These are phyloP conservation scores for Solanum hybrid DNA, from an alignment of 305 asterid species.

Conservation along the genomic window DNA sequence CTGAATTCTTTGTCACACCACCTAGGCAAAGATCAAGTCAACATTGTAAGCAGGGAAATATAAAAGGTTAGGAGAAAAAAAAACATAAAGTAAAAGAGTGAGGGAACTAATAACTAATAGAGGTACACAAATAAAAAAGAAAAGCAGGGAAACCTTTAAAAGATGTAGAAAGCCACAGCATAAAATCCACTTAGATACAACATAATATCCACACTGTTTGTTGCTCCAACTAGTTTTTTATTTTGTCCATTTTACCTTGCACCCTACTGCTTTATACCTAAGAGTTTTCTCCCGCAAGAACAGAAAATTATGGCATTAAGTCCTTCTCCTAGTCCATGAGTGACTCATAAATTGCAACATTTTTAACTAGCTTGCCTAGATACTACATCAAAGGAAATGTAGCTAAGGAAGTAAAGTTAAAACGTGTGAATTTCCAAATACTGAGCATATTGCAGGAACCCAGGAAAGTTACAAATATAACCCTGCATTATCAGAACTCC, in stretches of 20 bases:
- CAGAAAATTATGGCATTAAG: neutral
- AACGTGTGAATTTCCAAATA: neutral
- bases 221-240: neutral
- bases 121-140: neutral
- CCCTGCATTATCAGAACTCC: neutral
- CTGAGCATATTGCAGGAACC: neutral
- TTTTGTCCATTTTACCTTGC: neutral
- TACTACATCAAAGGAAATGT: neutral
- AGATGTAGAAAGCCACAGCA: neutral
- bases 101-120: neutral
- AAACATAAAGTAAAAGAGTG: neutral
- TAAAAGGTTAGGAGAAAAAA: neutral
- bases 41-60: neutral
- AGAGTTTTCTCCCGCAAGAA: neutral
- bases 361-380: neutral
- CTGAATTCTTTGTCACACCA: slow-evolving; percentile 31
- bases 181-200: neutral
- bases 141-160: neutral
- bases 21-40: slow-evolving; percentile 29
- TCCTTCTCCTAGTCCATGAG: neutral
- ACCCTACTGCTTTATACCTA: neutral
- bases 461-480: neutral
- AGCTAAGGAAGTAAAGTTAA: neutral
- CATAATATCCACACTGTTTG: neutral
- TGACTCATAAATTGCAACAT: neutral